phyloP scores from a whole-genome alignment of 768 basidiomycete species.

The Hemileccinum impolitum region DNA sequence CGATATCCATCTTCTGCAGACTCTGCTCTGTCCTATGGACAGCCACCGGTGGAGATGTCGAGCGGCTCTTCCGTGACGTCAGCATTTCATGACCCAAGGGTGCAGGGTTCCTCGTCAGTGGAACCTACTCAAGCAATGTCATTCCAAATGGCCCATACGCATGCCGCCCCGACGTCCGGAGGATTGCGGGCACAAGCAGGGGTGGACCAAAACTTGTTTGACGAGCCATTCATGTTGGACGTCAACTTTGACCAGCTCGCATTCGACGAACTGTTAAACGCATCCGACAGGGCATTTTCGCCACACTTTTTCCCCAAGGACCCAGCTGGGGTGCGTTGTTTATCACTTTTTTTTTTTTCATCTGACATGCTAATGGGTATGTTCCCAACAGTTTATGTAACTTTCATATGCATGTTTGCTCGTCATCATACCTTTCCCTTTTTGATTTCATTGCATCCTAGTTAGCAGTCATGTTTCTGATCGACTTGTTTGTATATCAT shows the following conservation, averaged over 20 bases:
- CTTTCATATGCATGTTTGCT: background rate
- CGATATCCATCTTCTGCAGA: conserved; percentile 32
- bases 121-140: conserved; percentile 2
- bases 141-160: conserved; percentile 1
- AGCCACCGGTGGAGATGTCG: conserved; percentile 11
- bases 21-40: conserved; percentile 8
- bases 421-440: background rate
- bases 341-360: background rate
- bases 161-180: background rate
- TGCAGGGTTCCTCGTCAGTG: conserved; percentile 1
- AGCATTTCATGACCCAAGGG: conserved; percentile 1
- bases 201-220: conserved; percentile 24
- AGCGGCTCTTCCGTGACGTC: conserved; percentile 18
- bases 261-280: conserved; percentile 24
- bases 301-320: conserved; percentile 30
- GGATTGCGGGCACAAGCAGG: background rate
- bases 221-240: conserved; percentile 30
- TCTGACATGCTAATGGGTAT: conserved; percentile 6
- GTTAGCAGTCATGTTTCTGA: background rate
- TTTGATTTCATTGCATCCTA: background rate
- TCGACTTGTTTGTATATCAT: background rate
- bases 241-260: conserved; percentile 26
- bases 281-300: conserved; percentile 16
- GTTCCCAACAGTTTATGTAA: conserved; percentile 23
- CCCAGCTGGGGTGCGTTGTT: conserved; percentile 25